Conservation (phyloP, 23 red algal species). For the Gracilaria domingensis region DNA sequence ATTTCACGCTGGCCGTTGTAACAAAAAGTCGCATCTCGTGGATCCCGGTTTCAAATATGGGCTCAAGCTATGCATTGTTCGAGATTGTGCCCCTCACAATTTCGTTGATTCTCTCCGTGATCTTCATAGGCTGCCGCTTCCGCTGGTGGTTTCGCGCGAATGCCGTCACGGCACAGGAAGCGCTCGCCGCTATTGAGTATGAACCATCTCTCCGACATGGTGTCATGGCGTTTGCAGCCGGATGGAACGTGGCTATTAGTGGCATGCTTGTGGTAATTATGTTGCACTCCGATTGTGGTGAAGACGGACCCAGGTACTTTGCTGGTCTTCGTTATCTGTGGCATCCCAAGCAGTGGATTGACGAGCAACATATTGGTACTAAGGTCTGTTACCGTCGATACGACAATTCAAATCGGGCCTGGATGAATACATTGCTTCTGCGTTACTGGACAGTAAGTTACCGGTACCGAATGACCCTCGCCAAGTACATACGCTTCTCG, state of each 20-base stretch:
- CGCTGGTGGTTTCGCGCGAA: conserved; percentile 37
- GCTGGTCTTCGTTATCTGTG: conserved; percentile 50
- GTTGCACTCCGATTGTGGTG: conserved; percentile 31
- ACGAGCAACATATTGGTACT: conserved; percentile 27
- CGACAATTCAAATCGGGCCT: background rate
- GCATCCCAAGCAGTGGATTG: conserved; percentile 23
- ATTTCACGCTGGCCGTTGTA: conserved; percentile 44
- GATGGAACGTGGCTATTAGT: conserved; percentile 31
- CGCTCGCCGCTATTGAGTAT: background rate
- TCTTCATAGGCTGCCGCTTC: conserved; percentile 34
- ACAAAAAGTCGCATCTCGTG: conserved; percentile 45
- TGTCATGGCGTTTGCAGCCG: conserved; percentile 42
- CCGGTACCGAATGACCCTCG: background rate
- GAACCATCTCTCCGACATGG: conserved; percentile 9
- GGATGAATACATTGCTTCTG: conserved; percentile 33
- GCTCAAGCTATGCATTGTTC: background rate
- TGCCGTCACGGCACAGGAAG: background rate
- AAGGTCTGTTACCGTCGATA: conserved; percentile 25
- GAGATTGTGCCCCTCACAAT: conserved; percentile 24
- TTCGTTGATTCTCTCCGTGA: background rate
- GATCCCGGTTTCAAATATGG: conserved; percentile 32
- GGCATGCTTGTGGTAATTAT: conserved; percentile 12
- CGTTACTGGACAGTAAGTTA: background rate
- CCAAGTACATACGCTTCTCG: background rate
- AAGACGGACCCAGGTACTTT: conserved; percentile 41